phyloP scores from a whole-genome alignment of 805 yeast species.

The Cyberlindnera amylophila region DNA sequence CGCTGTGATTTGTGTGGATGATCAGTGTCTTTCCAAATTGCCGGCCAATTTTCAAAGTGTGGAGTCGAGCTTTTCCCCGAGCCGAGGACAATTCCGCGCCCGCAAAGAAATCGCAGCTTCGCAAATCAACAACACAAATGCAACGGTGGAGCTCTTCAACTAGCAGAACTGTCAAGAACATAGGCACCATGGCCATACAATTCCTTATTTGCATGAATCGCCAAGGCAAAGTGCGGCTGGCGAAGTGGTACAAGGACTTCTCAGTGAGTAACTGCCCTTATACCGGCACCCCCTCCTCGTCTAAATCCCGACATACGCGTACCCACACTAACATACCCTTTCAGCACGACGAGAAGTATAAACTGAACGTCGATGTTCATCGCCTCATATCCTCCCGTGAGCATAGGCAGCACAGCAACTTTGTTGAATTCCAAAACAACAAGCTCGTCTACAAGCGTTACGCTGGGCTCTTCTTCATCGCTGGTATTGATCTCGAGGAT shows the following conservation, averaged over 20 bases:
- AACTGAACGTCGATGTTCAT: constrained; percentile 62
- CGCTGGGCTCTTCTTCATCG: constrained; percentile 88
- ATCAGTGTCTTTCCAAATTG: too few relatives aligned
- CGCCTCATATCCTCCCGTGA: constrained; percentile 78
- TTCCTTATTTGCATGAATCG: constrained; percentile 81
- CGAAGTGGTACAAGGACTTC: constrained; percentile 66
- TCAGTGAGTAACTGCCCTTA: constrained; percentile 35
- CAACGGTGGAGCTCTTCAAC: too few relatives aligned
- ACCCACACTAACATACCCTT: constrained; percentile 26
- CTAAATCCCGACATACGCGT: constrained; percentile 27
- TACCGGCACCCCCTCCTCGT: too few relatives aligned
- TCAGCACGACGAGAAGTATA: constrained; percentile 42
- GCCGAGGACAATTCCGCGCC: background rate
- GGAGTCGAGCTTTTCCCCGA: background rate
- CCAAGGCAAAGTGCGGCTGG: constrained; percentile 87
- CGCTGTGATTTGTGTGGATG: too few relatives aligned
- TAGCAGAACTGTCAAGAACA: background rate
- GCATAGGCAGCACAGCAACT: constrained; percentile 76
- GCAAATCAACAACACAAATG: too few relatives aligned
- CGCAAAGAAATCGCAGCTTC: too few relatives aligned
- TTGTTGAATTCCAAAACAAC: constrained; percentile 62
- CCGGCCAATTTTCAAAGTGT: background rate
- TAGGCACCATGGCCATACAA: constrained; percentile 61
- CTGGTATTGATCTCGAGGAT: constrained; percentile 74
- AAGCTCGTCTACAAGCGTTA: constrained; percentile 83